Evolutionary conservation across 2,329 filamentous ascomycete genomes (phyloP), one percentile per base, ranked within the genome.

Genomic region (Alternaria viburni): DNA sequence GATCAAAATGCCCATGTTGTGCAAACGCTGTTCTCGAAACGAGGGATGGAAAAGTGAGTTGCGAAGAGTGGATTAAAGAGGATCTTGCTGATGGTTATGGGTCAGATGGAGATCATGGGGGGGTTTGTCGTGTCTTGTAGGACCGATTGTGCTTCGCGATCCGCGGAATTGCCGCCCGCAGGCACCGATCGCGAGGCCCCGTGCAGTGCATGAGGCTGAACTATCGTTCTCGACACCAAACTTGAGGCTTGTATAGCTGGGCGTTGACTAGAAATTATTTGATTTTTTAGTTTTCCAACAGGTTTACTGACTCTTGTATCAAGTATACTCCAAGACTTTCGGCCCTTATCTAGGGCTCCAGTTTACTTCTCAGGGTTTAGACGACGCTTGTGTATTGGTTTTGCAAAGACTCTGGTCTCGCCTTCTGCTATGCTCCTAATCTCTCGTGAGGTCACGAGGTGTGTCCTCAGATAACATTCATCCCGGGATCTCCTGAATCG

Each of bases 91-190:
- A 45, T 30, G 49, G 30, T 17, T 32, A 43, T 50, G 56, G 30
- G 56, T 19, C 25, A 46, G 25, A 36, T 49, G 49, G 23, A 19
- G 11, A 49, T 50, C 17, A 30, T 61, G 59, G 54, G 46, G 36
- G 52, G 51, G 30, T 49, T 50, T 36, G 32, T 15, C 54, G 26
- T 54, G 23, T 46, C 50, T 25, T 49, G 54, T 61, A 61, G 59
- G 59, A 52, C 59, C 59, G 59, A 61, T 61, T 52, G 19, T 57
- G 45, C 51, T 46, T 50, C 26, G 59, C 59, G 54, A 61, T 61
- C 46, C 21, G 43, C 59, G 59, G 54, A 26, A 57, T 36, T 25
- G 52, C 45, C 54, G 54, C 15, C 30, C 52, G 15, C 15, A 36
- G 4, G 26, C 15, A 9, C 46, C 32, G 52, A 54, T 54, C 32